phyloP scores from a whole-genome alignment of 2,329 filamentous ascomycete species.

The Aspergillus aculeatus region DNA sequence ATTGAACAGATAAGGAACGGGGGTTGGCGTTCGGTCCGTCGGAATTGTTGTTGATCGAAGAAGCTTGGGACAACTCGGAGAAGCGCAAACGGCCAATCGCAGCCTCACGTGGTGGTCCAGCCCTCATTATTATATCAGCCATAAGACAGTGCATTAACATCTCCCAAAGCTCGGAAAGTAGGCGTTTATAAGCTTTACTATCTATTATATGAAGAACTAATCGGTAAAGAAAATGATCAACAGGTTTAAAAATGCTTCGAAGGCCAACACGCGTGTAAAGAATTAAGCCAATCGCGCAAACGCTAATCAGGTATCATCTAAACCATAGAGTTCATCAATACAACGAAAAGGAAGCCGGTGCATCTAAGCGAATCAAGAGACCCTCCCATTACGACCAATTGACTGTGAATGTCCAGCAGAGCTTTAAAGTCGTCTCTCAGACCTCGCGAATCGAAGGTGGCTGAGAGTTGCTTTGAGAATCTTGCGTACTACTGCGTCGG shows the following conservation, averaged over 20 bases:
- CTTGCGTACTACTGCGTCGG: conserved; percentile 36
- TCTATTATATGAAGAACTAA: neutral
- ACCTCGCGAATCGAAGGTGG: conserved; percentile 38
- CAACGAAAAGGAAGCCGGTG: conserved; percentile 9
- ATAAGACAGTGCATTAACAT: neutral
- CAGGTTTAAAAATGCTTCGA: neutral
- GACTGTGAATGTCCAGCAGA: neutral
- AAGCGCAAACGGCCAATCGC: conserved; percentile 14
- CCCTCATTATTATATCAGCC: neutral
- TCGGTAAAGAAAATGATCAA: neutral
- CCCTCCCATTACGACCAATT: neutral
- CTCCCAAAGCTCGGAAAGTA: no score
- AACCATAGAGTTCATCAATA: conserved; percentile 12
- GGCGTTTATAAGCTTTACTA: neutral
- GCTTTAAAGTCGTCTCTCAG: conserved; percentile 16
- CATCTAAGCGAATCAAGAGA: conserved; percentile 6
- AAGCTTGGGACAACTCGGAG: neutral
- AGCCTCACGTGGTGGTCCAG: conserved; percentile 16
- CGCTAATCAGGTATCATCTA: conserved; percentile 23
- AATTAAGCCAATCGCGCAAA: conserved; percentile 10
- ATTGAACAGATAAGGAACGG: no score
- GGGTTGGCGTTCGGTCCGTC: neutral
- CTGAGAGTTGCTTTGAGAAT: conserved; percentile 28
- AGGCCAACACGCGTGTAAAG: neutral
- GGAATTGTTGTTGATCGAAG: neutral